Evolutionary conservation across 805 yeast species (phyloP).

Genomic region (Debaryomyces castellii): DNA sequence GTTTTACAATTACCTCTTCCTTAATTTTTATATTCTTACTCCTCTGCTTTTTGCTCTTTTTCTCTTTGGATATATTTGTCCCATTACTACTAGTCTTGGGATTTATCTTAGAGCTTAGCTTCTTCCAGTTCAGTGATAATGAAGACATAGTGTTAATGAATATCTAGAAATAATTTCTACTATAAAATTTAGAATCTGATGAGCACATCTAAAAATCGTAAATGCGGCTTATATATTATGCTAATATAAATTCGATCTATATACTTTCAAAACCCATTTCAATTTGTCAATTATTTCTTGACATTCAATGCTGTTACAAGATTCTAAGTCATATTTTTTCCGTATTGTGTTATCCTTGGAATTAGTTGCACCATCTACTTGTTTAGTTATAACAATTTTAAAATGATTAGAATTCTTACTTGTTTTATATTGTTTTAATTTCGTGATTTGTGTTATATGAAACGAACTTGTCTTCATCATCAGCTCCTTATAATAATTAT

Average conservation of each 20-base stretch:
- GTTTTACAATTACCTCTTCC: neutral
- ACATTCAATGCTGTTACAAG: constrained; percentile 58
- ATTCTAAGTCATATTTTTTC: constrained; percentile 87
- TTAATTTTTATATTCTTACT: neutral
- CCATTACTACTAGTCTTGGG: constrained; percentile 1
- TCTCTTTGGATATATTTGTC: constrained; percentile 11
- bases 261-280: constrained; percentile 54
- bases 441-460: constrained; percentile 74
- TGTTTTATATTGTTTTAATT: constrained; percentile 67
- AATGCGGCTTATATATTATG: constrained; percentile 2
- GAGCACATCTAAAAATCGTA: neutral
- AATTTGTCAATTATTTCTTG: constrained; percentile 76
- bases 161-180: neutral
- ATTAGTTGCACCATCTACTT: constrained; percentile 18
- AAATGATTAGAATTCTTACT: constrained; percentile 72
- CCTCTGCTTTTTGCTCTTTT: constrained; percentile 10
- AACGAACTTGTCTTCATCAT: constrained; percentile 81
- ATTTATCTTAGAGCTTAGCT: constrained; percentile 13
- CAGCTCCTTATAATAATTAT: constrained; percentile 57
- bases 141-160: constrained; percentile 3
- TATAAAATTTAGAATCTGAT: neutral
- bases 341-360: constrained; percentile 59
- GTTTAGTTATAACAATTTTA: constrained; percentile 64
- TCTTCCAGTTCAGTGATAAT: constrained; percentile 26
- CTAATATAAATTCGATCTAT: constrained; percentile 27